Evolutionary conservation across 441 rosid species (phyloP).

Genomic region (Syzygium malaccense): DNA sequence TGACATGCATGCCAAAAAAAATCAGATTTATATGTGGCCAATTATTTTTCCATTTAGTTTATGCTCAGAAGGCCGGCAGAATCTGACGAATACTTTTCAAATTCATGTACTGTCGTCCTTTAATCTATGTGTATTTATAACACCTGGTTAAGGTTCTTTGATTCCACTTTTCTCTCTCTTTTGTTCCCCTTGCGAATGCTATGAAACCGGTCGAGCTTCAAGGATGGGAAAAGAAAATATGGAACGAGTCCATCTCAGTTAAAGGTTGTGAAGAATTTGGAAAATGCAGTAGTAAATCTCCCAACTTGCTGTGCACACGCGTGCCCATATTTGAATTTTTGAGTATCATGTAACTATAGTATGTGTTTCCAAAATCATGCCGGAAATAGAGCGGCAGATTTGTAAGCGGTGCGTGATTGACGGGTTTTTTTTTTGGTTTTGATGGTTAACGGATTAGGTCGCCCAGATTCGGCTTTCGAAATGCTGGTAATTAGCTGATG

Average conservation of each 20-base stretch:
- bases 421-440: background rate
- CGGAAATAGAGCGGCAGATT: rapidly evolving
- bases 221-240: background rate
- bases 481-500: background rate
- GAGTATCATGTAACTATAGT: background rate
- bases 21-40: background rate
- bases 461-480: background rate
- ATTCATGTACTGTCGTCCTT: background rate
- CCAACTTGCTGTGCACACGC: background rate
- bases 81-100: background rate
- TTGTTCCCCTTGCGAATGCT: background rate
- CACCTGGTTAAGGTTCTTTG: background rate
- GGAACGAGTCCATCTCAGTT: background rate
- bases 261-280: background rate
- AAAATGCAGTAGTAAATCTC: background rate
- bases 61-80: background rate
- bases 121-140: background rate
- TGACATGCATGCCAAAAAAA: background rate
- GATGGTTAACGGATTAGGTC: rapidly evolving
- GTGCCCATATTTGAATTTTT: background rate
- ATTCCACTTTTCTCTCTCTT: background rate
- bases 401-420: background rate
- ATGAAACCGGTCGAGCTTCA: background rate
- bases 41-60: too few species aligned
- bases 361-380: background rate